phyloP scores from a whole-genome alignment of 805 yeast species.

The Barnettozyma salicaria region DNA sequence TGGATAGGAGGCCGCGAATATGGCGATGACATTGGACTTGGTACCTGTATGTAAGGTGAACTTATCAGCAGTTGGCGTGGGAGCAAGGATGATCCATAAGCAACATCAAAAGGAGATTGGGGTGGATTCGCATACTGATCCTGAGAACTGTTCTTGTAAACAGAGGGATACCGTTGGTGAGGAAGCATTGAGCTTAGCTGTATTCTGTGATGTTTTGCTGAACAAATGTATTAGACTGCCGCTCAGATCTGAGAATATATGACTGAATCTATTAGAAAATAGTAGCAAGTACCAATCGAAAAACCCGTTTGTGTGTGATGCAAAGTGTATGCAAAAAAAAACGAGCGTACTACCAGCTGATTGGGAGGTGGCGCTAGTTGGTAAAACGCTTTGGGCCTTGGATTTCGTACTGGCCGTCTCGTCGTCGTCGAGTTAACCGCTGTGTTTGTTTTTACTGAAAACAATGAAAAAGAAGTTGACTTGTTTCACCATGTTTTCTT shows the following conservation, averaged over 20 bases:
- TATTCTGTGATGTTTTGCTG: too few relatives aligned
- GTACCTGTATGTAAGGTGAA: constrained; percentile 49
- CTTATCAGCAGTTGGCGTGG: constrained; percentile 57
- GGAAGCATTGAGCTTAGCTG: constrained; percentile 11
- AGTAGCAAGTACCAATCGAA: too few relatives aligned
- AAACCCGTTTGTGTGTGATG: too few relatives aligned
- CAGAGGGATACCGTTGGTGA: constrained; percentile 22
- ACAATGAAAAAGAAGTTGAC: neutral
- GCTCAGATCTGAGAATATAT: too few relatives aligned
- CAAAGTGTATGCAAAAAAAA: too few relatives aligned
- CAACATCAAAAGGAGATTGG: constrained; percentile 51
- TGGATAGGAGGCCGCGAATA: constrained; percentile 10
- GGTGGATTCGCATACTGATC: constrained; percentile 28
- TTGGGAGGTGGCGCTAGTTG: neutral
- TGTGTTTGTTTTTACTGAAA: neutral
- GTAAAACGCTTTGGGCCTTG: neutral
- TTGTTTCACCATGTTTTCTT: neutral
- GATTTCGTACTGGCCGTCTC: too few relatives aligned
- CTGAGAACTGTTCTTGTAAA: constrained; percentile 11
- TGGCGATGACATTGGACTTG: constrained; percentile 30
- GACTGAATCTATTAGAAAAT: too few relatives aligned
- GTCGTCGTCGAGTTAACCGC: neutral
- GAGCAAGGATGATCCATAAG: constrained; percentile 54
- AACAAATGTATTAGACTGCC: too few relatives aligned
- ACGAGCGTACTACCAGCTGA: too few relatives aligned